Percentiles rank a stretch among this genome's conserved stretches.
These are phyloP conservation scores for Rosa lucieae DNA, from an alignment of 306 rosid genomes.

Conservation along the genomic window DNA sequence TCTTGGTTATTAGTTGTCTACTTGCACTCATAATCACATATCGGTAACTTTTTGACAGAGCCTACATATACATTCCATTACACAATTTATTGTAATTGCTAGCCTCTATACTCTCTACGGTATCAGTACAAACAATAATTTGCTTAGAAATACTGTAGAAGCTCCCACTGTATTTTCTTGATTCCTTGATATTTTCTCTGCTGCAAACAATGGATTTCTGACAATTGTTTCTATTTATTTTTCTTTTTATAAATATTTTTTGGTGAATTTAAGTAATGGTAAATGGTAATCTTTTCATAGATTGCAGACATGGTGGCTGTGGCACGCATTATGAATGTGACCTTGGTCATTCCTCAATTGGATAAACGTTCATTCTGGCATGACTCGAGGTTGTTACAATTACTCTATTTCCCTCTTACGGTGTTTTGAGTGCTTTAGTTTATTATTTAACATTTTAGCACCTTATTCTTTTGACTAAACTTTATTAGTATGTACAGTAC, in stretches of 20 bases:
- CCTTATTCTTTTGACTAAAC: slow-evolving; percentile 12
- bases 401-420: slow-evolving; percentile 14
- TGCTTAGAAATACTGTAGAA: neutral
- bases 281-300: slow-evolving; percentile 37
- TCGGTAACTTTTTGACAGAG: neutral
- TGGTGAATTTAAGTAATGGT: slow-evolving; percentile 13
- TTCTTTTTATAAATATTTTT: neutral
- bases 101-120: neutral
- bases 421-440: slow-evolving; percentile 18
- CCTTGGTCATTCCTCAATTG: slow-evolving; percentile 84
- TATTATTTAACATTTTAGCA: neutral
- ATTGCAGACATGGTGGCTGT: slow-evolving; percentile 96
- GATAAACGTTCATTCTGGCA: slow-evolving; percentile 94
- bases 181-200: neutral
- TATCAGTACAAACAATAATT: neutral
- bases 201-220: neutral
- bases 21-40: neutral
- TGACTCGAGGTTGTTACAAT: slow-evolving; percentile 65
- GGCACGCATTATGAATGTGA: slow-evolving; percentile 85
- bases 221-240: neutral
- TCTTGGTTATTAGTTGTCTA: slow-evolving; percentile 1
- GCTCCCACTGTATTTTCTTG: neutral
- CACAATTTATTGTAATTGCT: neutral
- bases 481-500: slow-evolving; percentile 48
- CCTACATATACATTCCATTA: neutral